Evolutionary conservation across 2,329 filamentous ascomycete species (phyloP), one percentile per base, ranked within the genome.

Genomic region (Sclerotiophoma versabilis): DNA sequence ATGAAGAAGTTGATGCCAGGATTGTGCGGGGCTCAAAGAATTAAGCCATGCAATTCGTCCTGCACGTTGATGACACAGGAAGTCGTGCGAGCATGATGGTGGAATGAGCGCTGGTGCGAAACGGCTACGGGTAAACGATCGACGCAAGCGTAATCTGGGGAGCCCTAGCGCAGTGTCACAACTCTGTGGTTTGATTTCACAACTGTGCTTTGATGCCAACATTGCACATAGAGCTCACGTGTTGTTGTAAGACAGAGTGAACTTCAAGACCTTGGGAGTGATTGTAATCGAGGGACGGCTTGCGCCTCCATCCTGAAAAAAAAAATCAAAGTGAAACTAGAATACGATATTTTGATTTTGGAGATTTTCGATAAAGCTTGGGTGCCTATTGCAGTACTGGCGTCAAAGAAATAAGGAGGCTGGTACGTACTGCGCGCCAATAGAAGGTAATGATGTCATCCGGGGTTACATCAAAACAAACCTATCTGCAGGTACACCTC

Each of bases 391-490:
- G 41, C 39, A 42, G 17, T 26, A 42, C 41, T 49, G 29, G 46
- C 45, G 46, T 42, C 9, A 30, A 33, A 17, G 33, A 46, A 53
- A 38, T 29, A 17, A 47, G 41, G 41, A 47, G 45, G 45, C 46
- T 54, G 45, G 45, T 46, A 33, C 46, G 37, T 25, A 44, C 38
- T 57, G 29, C 43, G 47, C 53, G 50, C 54, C 51, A 57, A 49
- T 45, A 45, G 29, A 11, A 30, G 57, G 50, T 59, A 45, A 59
- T 66, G 63, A 66, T 63, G 59, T 64, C 63, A 66, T 52, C 34
- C 33, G 36, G 38, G 36, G 30, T 43, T 41, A 30, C 45, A 52
- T 53, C 57, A 58, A 52, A 64, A 60, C 57, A 64, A 62, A 54
- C 42, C 52, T 42, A 47, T 46, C 38, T 54, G 29, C 48, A 50